Base-by-base conservation (phyloP, 2,329 filamentous ascomycete species). In the Corinectria fuckeliana region DNA sequence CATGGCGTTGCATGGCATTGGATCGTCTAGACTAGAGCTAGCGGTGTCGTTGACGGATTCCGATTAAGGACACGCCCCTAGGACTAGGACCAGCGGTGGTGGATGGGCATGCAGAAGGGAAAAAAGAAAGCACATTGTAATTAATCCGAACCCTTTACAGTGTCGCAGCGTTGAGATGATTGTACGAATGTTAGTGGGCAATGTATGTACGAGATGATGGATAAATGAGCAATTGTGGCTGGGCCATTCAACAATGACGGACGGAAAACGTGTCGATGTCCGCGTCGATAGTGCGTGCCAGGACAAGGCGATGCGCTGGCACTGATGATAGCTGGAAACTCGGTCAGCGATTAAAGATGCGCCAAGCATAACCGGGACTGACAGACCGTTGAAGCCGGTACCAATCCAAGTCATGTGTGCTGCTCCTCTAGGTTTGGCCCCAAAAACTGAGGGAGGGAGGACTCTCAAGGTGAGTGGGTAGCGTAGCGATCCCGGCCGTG, bases 291-390 rank as follows among this genome's bases (percentile, higher is more conserved):
- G 11, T 25, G 26, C 57, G 50, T 68, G 63, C 57, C 58, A 69
- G 64, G 53, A 54, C 56, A 59, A 41, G 47, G 51, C 50, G 61
- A 65, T 69, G 65, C 64, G 67, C 50, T 69, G 65, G 67, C 65
- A 61, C 55, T 59, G 53, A 68, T 64, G 62, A 41, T 64, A 54
- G 56, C 57, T 48, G 48, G 56, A 59, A 51, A 59, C 56, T 60
- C 51, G 58, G 54, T 62, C 60, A 64, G 56, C 61, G 58, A 66
- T 59, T 60, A 61, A 26, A 50, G 61, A 66, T 53, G 67, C 61
- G 60, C 57, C 64, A 67, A 51, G 52, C n/a, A n/a, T n/a, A n/a
- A n/a, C n/a, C 18, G 16, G 50, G 38, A 50, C 14, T 55, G 50
- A 20, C 42, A 63, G 64, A 55, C 56, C 50, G 56, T 32, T 30